Base-by-base conservation (phyloP, 1,139 yeast genomes). In the Hemisphaericaspora lyxosophila region DNA sequence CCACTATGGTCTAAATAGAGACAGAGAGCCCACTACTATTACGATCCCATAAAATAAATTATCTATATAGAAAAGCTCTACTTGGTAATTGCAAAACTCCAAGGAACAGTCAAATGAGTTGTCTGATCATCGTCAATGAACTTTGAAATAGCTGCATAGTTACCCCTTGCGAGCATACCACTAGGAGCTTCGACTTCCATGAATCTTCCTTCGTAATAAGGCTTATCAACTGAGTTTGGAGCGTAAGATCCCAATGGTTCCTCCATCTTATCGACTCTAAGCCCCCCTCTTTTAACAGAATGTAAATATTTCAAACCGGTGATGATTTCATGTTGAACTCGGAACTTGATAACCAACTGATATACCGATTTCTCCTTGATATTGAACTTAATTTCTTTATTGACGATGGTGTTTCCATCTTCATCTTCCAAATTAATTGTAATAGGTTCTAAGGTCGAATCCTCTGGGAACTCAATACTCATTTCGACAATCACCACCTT, bases 171-270 rank as follows among this genome's bases (percentile, higher is more conserved):
- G 49, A 90, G 64, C 62, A 89, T 64, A 2, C 97, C 97, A 36
- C 87, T 75, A 26, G 97, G 97, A 12, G 96, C 97, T 60, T 88
- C 96, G 43, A 86, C 90, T 55, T 83, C 94, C n/a, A 83, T 78
- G 47, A 89, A 74, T 31, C 72, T 72, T 48, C 81, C 86, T 56
- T 82, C 92, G 60, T 90, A 89, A 54, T 60, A 82, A 7, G 95
- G 96, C 57, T 83, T 87, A 33, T 79, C 87, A 42, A 67, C 70
- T n/a, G 96, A 87, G 60, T 78, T 85, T 50, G 97, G 97, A 11
- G 96, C 92, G 57, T 83, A 89, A 5, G 94, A 82, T 2, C 97
- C 97, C 57, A 87, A 71, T 35, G 94, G 94, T 60, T 88, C 96
- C 50, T 87, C 95, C 35, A 82, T 67, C 61, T 84, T 86, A 57